Base-by-base conservation (phyloP, 805 yeast species). In the Jamesozyma piceae region DNA sequence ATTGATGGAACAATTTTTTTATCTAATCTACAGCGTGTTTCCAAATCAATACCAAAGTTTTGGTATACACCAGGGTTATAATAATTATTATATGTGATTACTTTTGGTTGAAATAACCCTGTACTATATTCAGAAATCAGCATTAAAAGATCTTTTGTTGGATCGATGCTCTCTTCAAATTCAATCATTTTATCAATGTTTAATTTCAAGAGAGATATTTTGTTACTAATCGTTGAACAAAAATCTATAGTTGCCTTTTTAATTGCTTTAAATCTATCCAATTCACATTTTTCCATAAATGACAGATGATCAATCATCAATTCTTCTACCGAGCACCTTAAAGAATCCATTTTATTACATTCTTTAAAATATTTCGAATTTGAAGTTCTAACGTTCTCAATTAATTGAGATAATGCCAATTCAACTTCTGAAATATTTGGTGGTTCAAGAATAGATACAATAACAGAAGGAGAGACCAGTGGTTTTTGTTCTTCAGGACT, bases 251-350 rank as follows among this genome's bases (percentile, higher is more conserved):
- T 73, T 1, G 80, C 89, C 46, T 82, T 80, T 59, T 85, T 84
- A 47, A 86, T 65, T 0, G 92, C 92, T 49, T 73, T 71, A 45
- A 83, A 67, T 49, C 95, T 72, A 62, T 86, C 94, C 29, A 75
- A 60, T 63, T 86, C 95, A 64, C 92, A 85, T 52, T 79, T 74
- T 58, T 85, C 90, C 84, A 86, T 77, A 57, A 81, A 84, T 19
- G 78, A 63, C 39, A 81, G 66, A 55, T 83, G 89, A 50, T 81
- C 89, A 58, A 81, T 73, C 43, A 82, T 69, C 28, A 73, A 57
- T 54, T 82, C 90, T 60, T 87, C 95, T 37, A 84, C 69, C 37
- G 77, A 78, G 59, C 92, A 82, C 45, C 95, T 71, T 13, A 75
- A 60, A 35, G 69, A 67, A 55, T 86, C 95, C 49, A 84, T 67